phyloP scores from a whole-genome alignment of 306 rosid species.

The Astragalus membranaceus region DNA sequence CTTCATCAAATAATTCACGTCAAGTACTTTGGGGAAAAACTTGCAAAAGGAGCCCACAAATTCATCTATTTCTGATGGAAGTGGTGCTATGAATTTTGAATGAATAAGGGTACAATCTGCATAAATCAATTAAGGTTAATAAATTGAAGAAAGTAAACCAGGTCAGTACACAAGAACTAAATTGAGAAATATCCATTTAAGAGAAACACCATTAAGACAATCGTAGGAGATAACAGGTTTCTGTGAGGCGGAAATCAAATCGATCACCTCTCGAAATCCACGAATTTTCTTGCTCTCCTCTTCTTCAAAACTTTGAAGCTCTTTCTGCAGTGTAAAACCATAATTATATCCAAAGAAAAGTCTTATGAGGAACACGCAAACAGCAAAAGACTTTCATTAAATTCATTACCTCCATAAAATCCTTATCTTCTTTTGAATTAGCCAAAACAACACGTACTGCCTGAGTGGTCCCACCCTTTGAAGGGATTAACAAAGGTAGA shows the following conservation, averaged over 20 bases:
- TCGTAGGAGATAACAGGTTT: slow-evolving; percentile 89
- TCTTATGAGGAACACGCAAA: not conserved
- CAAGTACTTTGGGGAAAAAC: slow-evolving; percentile 61
- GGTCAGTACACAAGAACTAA: slow-evolving; percentile 15
- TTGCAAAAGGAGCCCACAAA: slow-evolving; percentile 40
- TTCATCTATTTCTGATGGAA: slow-evolving; percentile 64
- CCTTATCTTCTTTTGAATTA: slow-evolving; percentile 72
- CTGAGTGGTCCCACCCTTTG: slow-evolving; percentile 47
- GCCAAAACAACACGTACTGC: slow-evolving; percentile 56
- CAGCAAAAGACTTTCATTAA: not conserved
- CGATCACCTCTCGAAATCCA: slow-evolving; percentile 97
- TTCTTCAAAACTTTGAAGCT: slow-evolving; percentile 50
- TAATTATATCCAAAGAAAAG: not conserved
- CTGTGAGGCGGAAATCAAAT: slow-evolving; percentile 93
- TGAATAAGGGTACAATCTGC: slow-evolving; percentile 81
- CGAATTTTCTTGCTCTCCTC: slow-evolving; percentile 58
- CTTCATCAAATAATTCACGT: slow-evolving; percentile 58
- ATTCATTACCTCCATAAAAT: slow-evolving; percentile 48
- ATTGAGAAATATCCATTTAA: slow-evolving; percentile 24
- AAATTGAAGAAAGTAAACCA: slow-evolving; percentile 18
- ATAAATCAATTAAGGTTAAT: slow-evolving; percentile 18
- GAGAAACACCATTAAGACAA: slow-evolving; percentile 78
- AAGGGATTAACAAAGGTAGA: slow-evolving; percentile 53
- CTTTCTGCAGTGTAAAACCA: slow-evolving; percentile 42
- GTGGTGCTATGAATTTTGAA: slow-evolving; percentile 69